Base-by-base conservation (phyloP, 108 stramenopile species). In the Skeletonema marinoi region DNA sequence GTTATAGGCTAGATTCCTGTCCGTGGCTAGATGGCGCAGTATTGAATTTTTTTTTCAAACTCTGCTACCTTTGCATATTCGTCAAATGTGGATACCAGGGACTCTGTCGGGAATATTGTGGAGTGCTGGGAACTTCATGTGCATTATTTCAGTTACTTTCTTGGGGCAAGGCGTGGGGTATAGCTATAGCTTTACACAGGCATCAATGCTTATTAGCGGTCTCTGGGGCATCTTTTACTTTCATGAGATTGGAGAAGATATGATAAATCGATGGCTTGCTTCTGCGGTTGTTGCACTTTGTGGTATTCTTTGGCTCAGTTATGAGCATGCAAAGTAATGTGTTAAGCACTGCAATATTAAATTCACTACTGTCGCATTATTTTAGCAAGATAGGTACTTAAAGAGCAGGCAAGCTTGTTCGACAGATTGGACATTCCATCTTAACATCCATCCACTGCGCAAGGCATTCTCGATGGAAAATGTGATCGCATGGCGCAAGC, bases 401-500 rank as follows among this genome's bases (percentile, higher is more conserved):
- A 25, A 56, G 54, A 21, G 54, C 54, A 25, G 63, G 63, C 32
- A 64, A 29, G 12, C 9, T 33, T 10, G 41, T 38, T 48, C 92
- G 70, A 67, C 97, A 97, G 21, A 90, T 91, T 16, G 97, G 97
- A 65, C 98, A 98, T 75, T 97, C 96, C 92, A 97, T 94, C 84
- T 98, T 98, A 30, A 97, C 89, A 19, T 96, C 96, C 96, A 98
- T 96, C 98, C 98, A 98, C 71, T 94, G 93, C 48, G 84, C 73
- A 65, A 98, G 89, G 74, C 98, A 98, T 19, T 84, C 90, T 56
- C 81, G 78, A 71, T 98, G 98, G 74, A 98, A 98, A 39, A 98
- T 73, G 68, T 98, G 98, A 73, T 98, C 89, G 73, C 98, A 98
- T 1, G 98, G 98, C n/a, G 97, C 96, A 11, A 98, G 80, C 98